Evolutionary conservation across 441 rosid species (phyloP).

Genomic region (Jatropha podagrica): DNA sequence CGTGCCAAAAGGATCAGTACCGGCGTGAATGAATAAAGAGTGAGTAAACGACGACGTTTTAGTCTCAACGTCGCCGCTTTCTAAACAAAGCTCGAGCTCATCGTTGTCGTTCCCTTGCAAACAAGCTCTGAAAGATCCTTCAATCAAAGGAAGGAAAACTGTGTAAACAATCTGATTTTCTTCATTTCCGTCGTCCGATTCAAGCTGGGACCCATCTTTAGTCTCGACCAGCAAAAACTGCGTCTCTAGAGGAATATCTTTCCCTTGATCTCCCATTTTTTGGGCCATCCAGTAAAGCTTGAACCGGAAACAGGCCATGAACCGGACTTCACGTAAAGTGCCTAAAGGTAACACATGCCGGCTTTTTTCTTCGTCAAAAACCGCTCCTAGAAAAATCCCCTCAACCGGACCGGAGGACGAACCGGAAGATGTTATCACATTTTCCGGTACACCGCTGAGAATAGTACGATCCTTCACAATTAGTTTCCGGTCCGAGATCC

Average conservation of each 20-base stretch:
- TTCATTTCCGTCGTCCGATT: slow-evolving; percentile 48
- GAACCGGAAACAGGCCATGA: slow-evolving; percentile 88
- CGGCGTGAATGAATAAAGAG: slow-evolving; percentile 67
- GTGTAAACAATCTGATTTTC: slow-evolving; percentile 66
- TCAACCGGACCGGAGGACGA: slow-evolving; percentile 67
- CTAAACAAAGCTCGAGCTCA: slow-evolving; percentile 82
- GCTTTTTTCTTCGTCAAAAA: slow-evolving; percentile 56
- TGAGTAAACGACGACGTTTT: slow-evolving; percentile 68
- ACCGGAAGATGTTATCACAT: slow-evolving; percentile 65
- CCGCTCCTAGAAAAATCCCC: slow-evolving; percentile 79
- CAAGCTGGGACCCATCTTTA: slow-evolving; percentile 69
- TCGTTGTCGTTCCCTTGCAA: slow-evolving; percentile 75
- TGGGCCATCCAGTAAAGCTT: slow-evolving; percentile 98
- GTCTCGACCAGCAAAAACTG: slow-evolving; percentile 77
- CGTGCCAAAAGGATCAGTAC: slow-evolving; percentile 72
- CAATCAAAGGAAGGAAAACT: slow-evolving; percentile 80
- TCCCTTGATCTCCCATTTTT: slow-evolving; percentile 75
- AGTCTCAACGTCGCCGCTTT: slow-evolving; percentile 73
- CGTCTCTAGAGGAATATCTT: slow-evolving; percentile 82
- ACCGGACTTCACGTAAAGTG: slow-evolving; percentile 61
- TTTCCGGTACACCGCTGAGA: slow-evolving; percentile 65
- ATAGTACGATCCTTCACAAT: slow-evolving; percentile 63
- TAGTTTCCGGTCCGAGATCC: slow-evolving; percentile 61
- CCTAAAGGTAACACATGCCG: slow-evolving; percentile 67
- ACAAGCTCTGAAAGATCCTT: slow-evolving; percentile 70